Base-by-base conservation (phyloP, 2,329 filamentous ascomycete genomes). In the Botrytis pseudocinerea region DNA sequence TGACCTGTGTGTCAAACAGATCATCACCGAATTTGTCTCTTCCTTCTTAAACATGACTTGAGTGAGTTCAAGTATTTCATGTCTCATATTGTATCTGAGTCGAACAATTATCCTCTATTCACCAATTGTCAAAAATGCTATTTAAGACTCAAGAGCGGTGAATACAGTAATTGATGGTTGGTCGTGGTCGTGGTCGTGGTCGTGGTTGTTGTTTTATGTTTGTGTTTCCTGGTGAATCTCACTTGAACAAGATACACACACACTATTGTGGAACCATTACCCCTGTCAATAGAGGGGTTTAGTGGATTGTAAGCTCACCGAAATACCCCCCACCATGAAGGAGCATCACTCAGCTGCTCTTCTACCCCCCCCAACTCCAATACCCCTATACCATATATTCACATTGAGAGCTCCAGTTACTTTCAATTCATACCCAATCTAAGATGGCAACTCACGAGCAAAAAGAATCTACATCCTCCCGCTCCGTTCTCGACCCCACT, bases 401-500 rank as follows among this genome's bases (percentile, higher is more conserved):
- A 48, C 25, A 48, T 65, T 51, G 69, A 71, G 51, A 63, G 46
- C 20, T 22, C 46, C 25, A 32, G 6, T 20, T 42, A 32, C 46
- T 40, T 38, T 54, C 44, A 64, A 65, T 51, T 3, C 35, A 14
- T 12, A 28, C 38, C 48, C 25, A 40, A 48, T 28, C 61, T 59
- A 78, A 69, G 51, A 81, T 81, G 79, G 78, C 79, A 2, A 81
- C 79, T 38, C 78, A 80, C 76, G 79, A 81, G 69, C 79, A 81
- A 74, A 75, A 80, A 60, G 57, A 73, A 1, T 80, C 79, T 2
- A 81, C 79, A 68, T 81, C 80, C 71, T 81, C 79, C 69, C 77
- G 75, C 3, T 72, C 77, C 20, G 44, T 73, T 48, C 75, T 80
- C 63, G 79, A 81, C 68, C 79, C 79, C 28, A 81, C 79, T 22